These are phyloP conservation scores for Fusarium luffae DNA, from an alignment of 2,329 filamentous ascomycete genomes.

Conservation along the genomic window DNA sequence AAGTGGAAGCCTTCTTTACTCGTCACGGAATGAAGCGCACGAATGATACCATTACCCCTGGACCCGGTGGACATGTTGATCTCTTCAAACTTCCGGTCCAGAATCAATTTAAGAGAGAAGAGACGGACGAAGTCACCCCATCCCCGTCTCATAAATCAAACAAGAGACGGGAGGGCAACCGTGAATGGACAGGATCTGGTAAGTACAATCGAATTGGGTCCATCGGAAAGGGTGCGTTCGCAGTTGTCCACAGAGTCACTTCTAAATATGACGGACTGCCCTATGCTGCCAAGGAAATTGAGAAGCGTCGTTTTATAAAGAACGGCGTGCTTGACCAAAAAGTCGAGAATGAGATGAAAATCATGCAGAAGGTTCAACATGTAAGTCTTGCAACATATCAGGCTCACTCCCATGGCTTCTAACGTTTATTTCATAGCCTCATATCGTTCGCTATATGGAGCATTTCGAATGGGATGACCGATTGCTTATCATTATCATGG, in stretches of 20 bases:
- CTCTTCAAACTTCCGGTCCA: conserved; percentile 48
- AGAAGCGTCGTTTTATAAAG: conserved; percentile 93
- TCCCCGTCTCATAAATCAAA: conserved; percentile 23
- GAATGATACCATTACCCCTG: conserved; percentile 60
- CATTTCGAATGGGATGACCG: conserved; percentile 84
- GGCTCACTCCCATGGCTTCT: conserved; percentile 5
- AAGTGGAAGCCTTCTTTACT: conserved; percentile 74
- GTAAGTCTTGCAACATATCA: conserved; percentile 60
- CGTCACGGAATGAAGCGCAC: conserved; percentile 50
- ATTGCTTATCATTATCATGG: conserved; percentile 97
- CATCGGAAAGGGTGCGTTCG: conserved; percentile 95
- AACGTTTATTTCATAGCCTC: conserved; percentile 63
- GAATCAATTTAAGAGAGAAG: conserved; percentile 33
- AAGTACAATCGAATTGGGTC: conserved; percentile 85
- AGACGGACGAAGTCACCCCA: conserved; percentile 35
- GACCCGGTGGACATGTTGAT: conserved; percentile 59
- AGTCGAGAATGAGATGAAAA: conserved; percentile 96
- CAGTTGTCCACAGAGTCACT: conserved; percentile 90
- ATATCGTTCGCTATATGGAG: conserved; percentile 92
- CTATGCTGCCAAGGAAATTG: conserved; percentile 93
- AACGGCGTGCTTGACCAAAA: conserved; percentile 90
- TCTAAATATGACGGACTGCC: conserved; percentile 84
- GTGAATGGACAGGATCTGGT: conserved; percentile 83
- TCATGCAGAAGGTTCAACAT: conserved; percentile 88
- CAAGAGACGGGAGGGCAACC: conserved; percentile 51